Evolutionary conservation across 768 basidiomycete genomes (phyloP).

Genomic region (Rhodocollybia butyracea): DNA sequence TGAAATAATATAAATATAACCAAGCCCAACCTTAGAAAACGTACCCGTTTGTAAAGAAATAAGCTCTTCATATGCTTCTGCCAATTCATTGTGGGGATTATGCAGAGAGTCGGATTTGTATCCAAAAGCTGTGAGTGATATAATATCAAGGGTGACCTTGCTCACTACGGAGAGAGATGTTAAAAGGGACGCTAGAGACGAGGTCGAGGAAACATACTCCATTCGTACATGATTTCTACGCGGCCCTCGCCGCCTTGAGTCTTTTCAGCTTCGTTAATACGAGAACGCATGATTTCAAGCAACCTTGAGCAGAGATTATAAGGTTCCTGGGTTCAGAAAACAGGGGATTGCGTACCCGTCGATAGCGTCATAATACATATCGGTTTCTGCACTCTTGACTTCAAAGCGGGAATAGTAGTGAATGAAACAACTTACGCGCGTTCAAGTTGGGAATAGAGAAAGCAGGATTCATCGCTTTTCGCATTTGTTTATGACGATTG

Average conservation of each 20-base stretch:
- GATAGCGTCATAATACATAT: constrained; percentile 46
- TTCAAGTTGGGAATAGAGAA: constrained; percentile 43
- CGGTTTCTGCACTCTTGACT: constrained; percentile 26
- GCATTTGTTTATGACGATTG: constrained; percentile 46
- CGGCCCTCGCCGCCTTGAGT: constrained; percentile 15
- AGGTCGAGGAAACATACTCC: constrained; percentile 34
- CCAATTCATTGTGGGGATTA: constrained; percentile 44
- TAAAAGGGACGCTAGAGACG: neutral
- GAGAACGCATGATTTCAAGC: neutral
- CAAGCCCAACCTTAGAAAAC: neutral
- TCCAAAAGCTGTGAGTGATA: constrained; percentile 48
- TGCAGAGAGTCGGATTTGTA: constrained; percentile 43
- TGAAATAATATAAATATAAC: neutral
- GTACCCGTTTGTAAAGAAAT: constrained; percentile 35
- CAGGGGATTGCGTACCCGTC: constrained; percentile 29
- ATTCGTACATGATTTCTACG: constrained; percentile 36
- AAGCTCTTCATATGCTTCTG: constrained; percentile 43
- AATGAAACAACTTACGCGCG: constrained; percentile 21
- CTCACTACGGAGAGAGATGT: constrained; percentile 30
- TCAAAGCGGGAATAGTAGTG: neutral
- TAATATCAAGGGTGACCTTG: constrained; percentile 51
- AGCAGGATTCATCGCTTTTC: constrained; percentile 49
- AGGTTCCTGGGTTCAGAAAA: neutral
- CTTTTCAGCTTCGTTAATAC: neutral
- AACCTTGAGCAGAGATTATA: neutral